phyloP scores from a whole-genome alignment of 1,139 yeast genomes.

The Yarrowia galli region DNA sequence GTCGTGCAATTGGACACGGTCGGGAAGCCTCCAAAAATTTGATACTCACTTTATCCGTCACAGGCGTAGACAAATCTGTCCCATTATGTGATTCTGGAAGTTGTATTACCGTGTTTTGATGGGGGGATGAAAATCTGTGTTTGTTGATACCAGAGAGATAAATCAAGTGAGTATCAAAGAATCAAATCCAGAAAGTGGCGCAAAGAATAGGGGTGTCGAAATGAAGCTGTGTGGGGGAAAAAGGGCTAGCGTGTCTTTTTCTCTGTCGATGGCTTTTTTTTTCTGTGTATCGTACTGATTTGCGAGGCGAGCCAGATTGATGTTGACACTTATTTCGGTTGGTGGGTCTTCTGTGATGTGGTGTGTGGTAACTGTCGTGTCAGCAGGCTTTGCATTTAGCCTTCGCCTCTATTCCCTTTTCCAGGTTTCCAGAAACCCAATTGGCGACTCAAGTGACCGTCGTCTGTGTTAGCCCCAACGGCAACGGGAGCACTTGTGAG shows the following conservation, averaged over 20 bases:
- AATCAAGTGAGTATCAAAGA: constrained; percentile 29
- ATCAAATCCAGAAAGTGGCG: constrained; percentile 25
- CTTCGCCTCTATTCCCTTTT: constrained; percentile 35
- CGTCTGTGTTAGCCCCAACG: neutral
- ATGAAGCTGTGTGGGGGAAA: neutral
- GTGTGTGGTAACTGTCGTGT: constrained; percentile 36
- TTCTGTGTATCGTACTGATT: constrained; percentile 12
- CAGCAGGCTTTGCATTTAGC: constrained; percentile 39
- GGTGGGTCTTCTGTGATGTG: constrained; percentile 16
- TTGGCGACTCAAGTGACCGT: constrained; percentile 32
- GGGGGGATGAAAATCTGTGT: constrained; percentile 2
- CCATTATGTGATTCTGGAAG: constrained; percentile 56
- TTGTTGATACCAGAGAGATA: constrained; percentile 29
- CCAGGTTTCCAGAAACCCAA: constrained; percentile 31
- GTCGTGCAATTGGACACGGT: neutral
- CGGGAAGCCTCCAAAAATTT: neutral
- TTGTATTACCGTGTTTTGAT: constrained; percentile 30
- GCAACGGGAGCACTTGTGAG: neutral
- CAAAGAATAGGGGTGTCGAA: constrained; percentile 24
- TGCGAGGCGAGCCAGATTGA: constrained; percentile 11
- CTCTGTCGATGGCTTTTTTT: neutral
- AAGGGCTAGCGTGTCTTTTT: constrained; percentile 2
- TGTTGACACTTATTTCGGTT: constrained; percentile 8
- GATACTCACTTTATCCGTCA: constrained; percentile 60
- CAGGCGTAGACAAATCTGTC: constrained; percentile 80